phyloP scores from a whole-genome alignment of 2,329 filamentous ascomycete species.

The Helotiales sp. region DNA sequence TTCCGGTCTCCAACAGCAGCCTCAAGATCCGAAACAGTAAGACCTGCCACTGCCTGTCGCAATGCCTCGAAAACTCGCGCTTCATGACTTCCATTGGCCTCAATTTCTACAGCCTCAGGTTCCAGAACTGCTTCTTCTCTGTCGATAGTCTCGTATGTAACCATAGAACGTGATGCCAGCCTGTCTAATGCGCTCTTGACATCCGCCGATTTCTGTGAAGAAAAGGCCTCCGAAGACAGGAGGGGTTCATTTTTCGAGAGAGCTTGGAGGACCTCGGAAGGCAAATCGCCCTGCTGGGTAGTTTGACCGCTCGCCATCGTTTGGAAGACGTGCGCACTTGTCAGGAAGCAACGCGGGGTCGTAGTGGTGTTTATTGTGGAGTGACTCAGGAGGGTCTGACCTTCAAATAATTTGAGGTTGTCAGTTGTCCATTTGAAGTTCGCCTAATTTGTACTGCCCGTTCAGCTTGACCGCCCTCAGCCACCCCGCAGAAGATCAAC shows the following conservation, averaged over 20 bases:
- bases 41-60: constrained; percentile 73
- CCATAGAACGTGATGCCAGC: constrained; percentile 82
- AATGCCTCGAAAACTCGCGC: constrained; percentile 81
- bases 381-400: constrained; percentile 2
- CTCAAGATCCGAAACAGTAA: constrained; percentile 78
- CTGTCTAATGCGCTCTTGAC: constrained; percentile 90
- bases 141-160: constrained; percentile 83
- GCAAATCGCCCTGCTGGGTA: constrained; percentile 57
- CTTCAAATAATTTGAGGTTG: constrained; percentile 9
- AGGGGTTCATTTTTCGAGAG: constrained; percentile 68
- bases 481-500: not conserved
- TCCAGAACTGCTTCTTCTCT: constrained; percentile 79
- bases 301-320: constrained; percentile 52
- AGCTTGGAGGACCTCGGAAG: constrained; percentile 67
- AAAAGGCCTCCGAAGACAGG: constrained; percentile 72
- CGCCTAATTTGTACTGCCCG: constrained; percentile 3
- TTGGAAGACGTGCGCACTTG: constrained; percentile 23
- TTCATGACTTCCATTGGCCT: constrained; percentile 78
- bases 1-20: constrained; percentile 73
- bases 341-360: constrained; percentile 17
- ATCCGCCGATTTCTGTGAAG: constrained; percentile 65
- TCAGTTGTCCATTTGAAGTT: not conserved
- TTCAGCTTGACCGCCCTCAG: not conserved
- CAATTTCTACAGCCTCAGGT: constrained; percentile 73
- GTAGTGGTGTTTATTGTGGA: constrained; percentile 1